phyloP scores from a whole-genome alignment of 257 asterid genomes.

The Fraxinus pennsylvanica region DNA sequence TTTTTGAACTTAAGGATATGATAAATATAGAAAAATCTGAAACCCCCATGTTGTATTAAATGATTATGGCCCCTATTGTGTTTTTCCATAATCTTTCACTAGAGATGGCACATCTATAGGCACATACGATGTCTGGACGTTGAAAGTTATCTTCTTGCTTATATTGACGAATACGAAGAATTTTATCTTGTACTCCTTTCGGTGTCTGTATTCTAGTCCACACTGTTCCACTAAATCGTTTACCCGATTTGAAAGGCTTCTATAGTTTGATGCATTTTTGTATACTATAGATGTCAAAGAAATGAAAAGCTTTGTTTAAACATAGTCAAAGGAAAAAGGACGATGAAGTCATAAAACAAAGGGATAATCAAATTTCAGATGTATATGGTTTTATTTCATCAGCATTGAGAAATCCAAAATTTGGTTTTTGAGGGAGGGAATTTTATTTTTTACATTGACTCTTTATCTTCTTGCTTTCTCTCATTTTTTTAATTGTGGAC shows the following conservation, averaged over 20 bases:
- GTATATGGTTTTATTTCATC: neutral
- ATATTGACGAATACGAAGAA: neutral
- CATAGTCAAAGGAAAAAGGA: neutral
- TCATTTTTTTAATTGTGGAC: neutral
- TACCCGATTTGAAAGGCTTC: neutral
- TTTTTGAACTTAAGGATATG: neutral
- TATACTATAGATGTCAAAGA: neutral
- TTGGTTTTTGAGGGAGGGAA: neutral
- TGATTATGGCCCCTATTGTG: neutral
- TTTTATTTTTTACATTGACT: neutral
- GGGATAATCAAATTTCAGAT: neutral
- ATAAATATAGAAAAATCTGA: neutral
- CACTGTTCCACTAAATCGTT: neutral
- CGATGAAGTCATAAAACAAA: neutral
- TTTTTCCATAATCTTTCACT: neutral
- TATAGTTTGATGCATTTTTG: neutral
- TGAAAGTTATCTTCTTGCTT: neutral
- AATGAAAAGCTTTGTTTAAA: neutral
- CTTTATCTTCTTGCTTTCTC: neutral
- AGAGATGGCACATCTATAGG: neutral
- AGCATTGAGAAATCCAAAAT: neutral
- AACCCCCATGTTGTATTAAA: neutral
- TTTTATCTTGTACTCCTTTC: neutral
- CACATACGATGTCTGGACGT: neutral
- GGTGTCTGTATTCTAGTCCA: no score